Conservation (phyloP, 2,329 filamentous ascomycete genomes). For the Sporothrix protearum region DNA sequence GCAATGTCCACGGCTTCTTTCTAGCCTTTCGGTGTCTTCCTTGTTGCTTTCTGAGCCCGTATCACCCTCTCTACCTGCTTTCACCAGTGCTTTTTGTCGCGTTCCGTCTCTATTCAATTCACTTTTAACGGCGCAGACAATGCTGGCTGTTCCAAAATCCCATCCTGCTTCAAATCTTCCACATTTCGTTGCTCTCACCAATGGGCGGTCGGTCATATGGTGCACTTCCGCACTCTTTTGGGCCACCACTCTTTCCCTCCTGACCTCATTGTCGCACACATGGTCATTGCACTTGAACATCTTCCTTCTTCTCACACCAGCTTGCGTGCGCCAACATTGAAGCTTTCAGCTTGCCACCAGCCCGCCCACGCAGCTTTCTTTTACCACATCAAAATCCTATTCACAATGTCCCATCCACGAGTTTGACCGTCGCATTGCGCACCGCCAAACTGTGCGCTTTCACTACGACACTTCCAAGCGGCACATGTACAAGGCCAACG, state of each 20-base stretch:
- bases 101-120: neutral
- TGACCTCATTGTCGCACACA: neutral
- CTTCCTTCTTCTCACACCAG: neutral
- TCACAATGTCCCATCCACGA: neutral
- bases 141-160: neutral
- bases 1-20: slow-evolving; percentile 25
- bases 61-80: neutral
- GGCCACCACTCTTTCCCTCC: neutral
- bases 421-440: neutral
- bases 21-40: slow-evolving; percentile 16
- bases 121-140: neutral
- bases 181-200: neutral
- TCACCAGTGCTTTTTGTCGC: neutral
- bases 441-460: neutral
- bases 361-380: neutral
- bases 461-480: neutral
- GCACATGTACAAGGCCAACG: neutral
- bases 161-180: neutral
- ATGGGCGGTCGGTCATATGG: neutral
- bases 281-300: neutral
- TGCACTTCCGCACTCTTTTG: neutral
- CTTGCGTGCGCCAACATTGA: neutral
- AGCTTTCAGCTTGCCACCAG: too few relatives aligned
- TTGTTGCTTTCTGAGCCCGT: neutral
- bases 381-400: neutral